Base-by-base conservation (phyloP, 208 protist genomes). In the Trypanosoma mega region DNA sequence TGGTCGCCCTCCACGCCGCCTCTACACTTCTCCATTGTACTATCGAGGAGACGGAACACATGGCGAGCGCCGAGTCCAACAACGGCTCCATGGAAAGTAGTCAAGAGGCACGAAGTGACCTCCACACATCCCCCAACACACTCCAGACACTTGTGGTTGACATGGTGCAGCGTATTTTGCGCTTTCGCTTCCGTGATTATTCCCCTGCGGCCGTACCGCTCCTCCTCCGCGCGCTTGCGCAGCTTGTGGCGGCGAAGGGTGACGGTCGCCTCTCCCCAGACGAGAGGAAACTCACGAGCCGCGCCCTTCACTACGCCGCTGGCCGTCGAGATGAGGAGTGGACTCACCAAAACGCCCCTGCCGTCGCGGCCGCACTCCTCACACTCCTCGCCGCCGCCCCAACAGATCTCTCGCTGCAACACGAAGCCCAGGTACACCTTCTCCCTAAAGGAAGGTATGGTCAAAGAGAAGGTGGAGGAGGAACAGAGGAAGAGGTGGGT, bases 171-270 rank as follows among this genome's bases (percentile, higher is more conserved):
- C 50, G 24, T 23, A 16, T 72, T 14, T 0, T 33, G 18, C 3
- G 51, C 14, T 56, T 23, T 41, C 52, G 59, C 2, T 65, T 43
- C 53, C 12, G 39, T 9, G 56, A 71, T 2, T 71, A 63, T 24
- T 11, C 46, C 0, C 37, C 45, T 3, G 50, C 62, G 36, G 55
- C 62, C 34, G 20, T 71, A 1, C 64, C 64, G 2, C 62, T 71
- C 54, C 56, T 72, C 29, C 45, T 72, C 3, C 55, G 53, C 14
- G 47, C 48, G 21, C 52, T 72, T 34, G 0, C 30, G 24, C 56
- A 64, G 29, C 30, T 72, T 9, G 11, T 33, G 33, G 46, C 21
- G 26, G 14, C 45, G 6, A 39, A 12, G 6, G 34, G 12, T 39
- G 12, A 39, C 6, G 34, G 8, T 39, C 8, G 8, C 8, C 6